Percentiles rank a stretch among this genome's conserved stretches.
Evolutionary conservation across 495 filamentous ascomycete species (phyloP).

Genomic region (Penicillium salamii): DNA sequence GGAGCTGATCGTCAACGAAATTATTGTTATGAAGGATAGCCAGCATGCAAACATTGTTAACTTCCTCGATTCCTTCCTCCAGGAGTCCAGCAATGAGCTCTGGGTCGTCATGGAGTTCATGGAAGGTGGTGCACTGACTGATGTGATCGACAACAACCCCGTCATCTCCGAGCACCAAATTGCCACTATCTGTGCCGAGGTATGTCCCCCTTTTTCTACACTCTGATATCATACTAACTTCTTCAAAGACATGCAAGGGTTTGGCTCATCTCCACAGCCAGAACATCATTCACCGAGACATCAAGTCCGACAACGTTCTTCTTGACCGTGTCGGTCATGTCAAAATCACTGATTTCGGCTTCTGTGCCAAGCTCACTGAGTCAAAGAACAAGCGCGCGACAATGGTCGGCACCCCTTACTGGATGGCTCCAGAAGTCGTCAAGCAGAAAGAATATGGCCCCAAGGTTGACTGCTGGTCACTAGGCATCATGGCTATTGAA

Average conservation of each 20-base stretch:
- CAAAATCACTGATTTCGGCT: slow-evolving; percentile 99
- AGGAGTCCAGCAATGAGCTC: slow-evolving; percentile 86
- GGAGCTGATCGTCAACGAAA: slow-evolving; percentile 98
- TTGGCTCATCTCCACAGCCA: slow-evolving; percentile 90
- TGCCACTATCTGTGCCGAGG: slow-evolving; percentile 94
- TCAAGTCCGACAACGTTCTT: slow-evolving; percentile 98
- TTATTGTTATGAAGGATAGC: slow-evolving; percentile 99
- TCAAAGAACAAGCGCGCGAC: slow-evolving; percentile 95
- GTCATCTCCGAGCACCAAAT: slow-evolving; percentile 93
- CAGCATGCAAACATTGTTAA: slow-evolving; percentile 98
- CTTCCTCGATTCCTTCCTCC: slow-evolving; percentile 93
- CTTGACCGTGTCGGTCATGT: slow-evolving; percentile 91
- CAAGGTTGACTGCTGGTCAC: slow-evolving; percentile 98
- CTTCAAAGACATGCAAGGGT: slow-evolving; percentile 84
- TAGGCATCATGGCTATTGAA: slow-evolving; percentile 99
- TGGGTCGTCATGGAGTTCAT: slow-evolving; percentile 99
- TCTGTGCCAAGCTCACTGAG: slow-evolving; percentile 98
- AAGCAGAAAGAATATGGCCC: slow-evolving; percentile 98
- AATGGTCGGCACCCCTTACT: slow-evolving; percentile 99
- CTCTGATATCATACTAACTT: slow-evolving; percentile 32
- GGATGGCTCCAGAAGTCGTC: slow-evolving; percentile 99
- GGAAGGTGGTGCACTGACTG: slow-evolving; percentile 95
- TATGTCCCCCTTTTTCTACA: slow-evolving; percentile 35
- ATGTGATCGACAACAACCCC: slow-evolving; percentile 96
- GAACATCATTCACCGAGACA: slow-evolving; percentile 98